These are phyloP conservation scores for Chaetomiaceae sp. DNA, from an alignment of 2,329 filamentous ascomycete genomes.

Conservation along the genomic window DNA sequence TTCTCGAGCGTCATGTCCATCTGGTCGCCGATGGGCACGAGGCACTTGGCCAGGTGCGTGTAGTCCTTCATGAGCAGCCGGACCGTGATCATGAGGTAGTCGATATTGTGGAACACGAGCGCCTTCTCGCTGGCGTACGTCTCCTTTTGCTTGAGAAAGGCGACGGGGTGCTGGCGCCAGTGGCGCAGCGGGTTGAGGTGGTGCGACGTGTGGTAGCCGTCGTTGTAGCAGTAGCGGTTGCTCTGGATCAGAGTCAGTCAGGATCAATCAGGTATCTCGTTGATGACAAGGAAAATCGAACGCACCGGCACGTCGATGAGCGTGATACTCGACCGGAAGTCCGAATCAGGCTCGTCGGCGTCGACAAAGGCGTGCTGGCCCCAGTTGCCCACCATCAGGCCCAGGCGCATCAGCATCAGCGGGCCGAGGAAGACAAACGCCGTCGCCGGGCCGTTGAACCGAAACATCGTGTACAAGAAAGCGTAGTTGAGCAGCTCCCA, in stretches of 20 bases:
- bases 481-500: slow-evolving; percentile 6
- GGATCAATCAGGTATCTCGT: too few species aligned
- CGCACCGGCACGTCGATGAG: slow-evolving; percentile 6
- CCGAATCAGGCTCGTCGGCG: slow-evolving; percentile 5
- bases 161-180: slow-evolving; percentile 6
- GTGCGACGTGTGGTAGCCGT: slow-evolving; percentile 11
- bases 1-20: not conserved
- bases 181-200: slow-evolving; percentile 6
- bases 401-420: slow-evolving; percentile 1
- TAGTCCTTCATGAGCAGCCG: not conserved
- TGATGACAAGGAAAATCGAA: not conserved
- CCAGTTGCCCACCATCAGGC: slow-evolving; percentile 9
- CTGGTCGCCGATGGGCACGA: slow-evolving; percentile 6
- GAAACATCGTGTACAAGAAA: not conserved
- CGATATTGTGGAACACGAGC: slow-evolving; percentile 7
- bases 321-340: slow-evolving; percentile 5
- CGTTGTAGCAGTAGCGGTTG: slow-evolving; percentile 11
- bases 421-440: not conserved
- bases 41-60: not conserved
- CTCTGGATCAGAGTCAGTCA: not conserved
- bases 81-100: slow-evolving; percentile 6
- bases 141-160: slow-evolving; percentile 2
- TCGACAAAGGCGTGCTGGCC: slow-evolving; percentile 9
- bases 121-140: not conserved
- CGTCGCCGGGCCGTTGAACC: not conserved